Percentiles rank a stretch among this genome's conserved stretches.
These are phyloP conservation scores for Aureobasidium sp. DNA, from an alignment of 2,329 filamentous ascomycete genomes.

Conservation along the genomic window DNA sequence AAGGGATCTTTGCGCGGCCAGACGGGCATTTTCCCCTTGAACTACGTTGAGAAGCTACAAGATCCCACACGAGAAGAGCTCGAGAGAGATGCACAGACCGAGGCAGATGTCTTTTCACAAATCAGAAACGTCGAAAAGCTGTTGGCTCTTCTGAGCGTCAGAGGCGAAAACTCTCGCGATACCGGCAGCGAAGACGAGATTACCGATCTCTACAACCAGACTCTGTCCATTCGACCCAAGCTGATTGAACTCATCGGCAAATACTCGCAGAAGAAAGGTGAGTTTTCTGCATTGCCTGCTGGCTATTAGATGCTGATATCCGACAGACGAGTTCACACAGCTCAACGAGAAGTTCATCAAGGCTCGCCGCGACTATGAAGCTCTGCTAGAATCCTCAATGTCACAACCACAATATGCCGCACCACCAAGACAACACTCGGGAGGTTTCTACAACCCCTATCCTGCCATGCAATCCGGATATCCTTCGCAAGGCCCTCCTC, in stretches of 20 bases:
- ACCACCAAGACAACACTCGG: conserved; percentile 13
- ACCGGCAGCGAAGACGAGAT: conserved; percentile 75
- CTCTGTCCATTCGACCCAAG: conserved; percentile 88
- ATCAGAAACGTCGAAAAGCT: conserved; percentile 75
- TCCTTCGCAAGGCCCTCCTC: conserved; percentile 26
- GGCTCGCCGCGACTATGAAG: conserved; percentile 90
- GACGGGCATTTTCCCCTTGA: conserved; percentile 95
- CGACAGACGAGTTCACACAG: conserved; percentile 88
- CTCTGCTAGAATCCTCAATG: conserved; percentile 94
- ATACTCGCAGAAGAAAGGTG: conserved; percentile 98
- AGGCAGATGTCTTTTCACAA: conserved; percentile 69
- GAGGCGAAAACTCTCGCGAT: conserved; percentile 67
- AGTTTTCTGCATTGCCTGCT: conserved; percentile 15
- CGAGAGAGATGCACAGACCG: conserved; percentile 93
- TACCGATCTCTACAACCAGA: conserved; percentile 82
- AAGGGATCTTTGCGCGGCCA: conserved; percentile 89
- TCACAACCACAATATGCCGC: conserved; percentile 55
- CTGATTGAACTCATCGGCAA: conserved; percentile 97
- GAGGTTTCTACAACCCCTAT: conserved; percentile 45
- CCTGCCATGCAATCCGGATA: conserved; percentile 29
- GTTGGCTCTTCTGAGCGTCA: conserved; percentile 83
- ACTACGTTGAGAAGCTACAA: conserved; percentile 95
- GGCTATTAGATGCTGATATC: conserved; percentile 23
- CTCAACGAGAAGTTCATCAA: conserved; percentile 99
- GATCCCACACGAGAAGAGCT: conserved; percentile 93